Percentiles rank a stretch among this genome's conserved stretches.
Conservation (phyloP, 176 grass and related monocot species). For the Panicum miliaceum region DNA sequence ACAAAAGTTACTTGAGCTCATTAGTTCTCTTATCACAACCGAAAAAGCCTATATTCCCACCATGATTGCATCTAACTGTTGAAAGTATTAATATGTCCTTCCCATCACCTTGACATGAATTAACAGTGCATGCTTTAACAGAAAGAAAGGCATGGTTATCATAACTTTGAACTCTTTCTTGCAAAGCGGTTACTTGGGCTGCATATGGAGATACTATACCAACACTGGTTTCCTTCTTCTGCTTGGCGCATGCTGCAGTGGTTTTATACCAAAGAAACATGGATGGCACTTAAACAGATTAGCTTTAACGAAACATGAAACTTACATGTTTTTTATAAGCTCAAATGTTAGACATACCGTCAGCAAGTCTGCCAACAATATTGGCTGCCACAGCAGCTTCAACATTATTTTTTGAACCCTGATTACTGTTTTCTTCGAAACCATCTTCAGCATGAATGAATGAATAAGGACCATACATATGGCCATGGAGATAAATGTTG, state of each 20-base stretch:
- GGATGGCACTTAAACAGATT: neutral
- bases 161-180: constrained; percentile 25
- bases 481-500: neutral
- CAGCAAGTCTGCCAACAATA: constrained; percentile 40
- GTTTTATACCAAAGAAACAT: constrained; percentile 9
- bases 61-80: constrained; percentile 50
- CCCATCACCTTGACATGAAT: constrained; percentile 58
- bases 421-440: neutral
- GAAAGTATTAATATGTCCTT: constrained; percentile 59
- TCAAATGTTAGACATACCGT: too few species aligned
- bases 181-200: constrained; percentile 49
- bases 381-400: constrained; percentile 28
- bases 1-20: constrained; percentile 42
- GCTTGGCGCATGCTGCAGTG: constrained; percentile 3
- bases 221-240: constrained; percentile 8
- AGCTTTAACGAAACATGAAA: neutral
- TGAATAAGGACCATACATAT: constrained; percentile 47
- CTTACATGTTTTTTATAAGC: neutral
- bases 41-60: constrained; percentile 47
- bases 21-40: constrained; percentile 42
- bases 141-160: constrained; percentile 33
- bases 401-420: constrained; percentile 45
- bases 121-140: constrained; percentile 40
- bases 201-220: constrained; percentile 55
- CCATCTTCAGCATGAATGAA: constrained; percentile 54